Base-by-base conservation (phyloP, 495 filamentous ascomycete genomes). In the Tuber borchii region DNA sequence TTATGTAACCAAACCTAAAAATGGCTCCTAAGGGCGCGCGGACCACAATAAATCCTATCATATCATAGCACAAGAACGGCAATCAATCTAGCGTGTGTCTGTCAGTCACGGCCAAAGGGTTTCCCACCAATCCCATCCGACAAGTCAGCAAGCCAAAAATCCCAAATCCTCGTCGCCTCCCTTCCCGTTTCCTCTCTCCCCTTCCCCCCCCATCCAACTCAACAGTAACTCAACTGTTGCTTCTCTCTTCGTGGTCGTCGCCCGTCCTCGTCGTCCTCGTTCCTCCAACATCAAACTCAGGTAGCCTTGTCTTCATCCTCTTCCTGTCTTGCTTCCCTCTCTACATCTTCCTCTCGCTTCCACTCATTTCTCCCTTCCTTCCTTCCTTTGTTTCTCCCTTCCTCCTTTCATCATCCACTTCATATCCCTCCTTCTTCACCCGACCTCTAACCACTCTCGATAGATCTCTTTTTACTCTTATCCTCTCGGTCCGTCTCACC, bases 131-230 rank as follows among this genome's bases (percentile, higher is more conserved):
- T 65, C 56, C 56, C 56, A 34, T 65, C 56, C 56, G 14, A 34
- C 56, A 17, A 34, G 56, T 65, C 56, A 56, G 76, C 73, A 22
- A 76, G 42, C 72, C 75, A 80, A 71, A 77, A 78, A 73, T n/a
- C n/a, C 78, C 71, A 69, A 81, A 77, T 80, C 74, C 78, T 80
- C 79, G 75, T 80, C 79, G 76, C 78, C 75, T 72, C 77, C 76
- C 75, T 74, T 73, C 70, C 77, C 78, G 73, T 77, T 48, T 80
- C 71, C 70, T 79, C 82, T 34, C 80, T 69, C 77, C 31, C 56
- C 14, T 65, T 34, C 26, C n/a, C n/a, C n/a, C n/a, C n/a, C 6
- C 56, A 65, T 34, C 56, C 56, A 65, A 65, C 56, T 65, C 56
- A 65, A 65, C 56, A 65, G 56, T 31, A 65, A 31, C 56, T 65